Evolutionary conservation across 1,284 basidiomycete species (phyloP).

Genomic region (Quambalaria eucalypti): DNA sequence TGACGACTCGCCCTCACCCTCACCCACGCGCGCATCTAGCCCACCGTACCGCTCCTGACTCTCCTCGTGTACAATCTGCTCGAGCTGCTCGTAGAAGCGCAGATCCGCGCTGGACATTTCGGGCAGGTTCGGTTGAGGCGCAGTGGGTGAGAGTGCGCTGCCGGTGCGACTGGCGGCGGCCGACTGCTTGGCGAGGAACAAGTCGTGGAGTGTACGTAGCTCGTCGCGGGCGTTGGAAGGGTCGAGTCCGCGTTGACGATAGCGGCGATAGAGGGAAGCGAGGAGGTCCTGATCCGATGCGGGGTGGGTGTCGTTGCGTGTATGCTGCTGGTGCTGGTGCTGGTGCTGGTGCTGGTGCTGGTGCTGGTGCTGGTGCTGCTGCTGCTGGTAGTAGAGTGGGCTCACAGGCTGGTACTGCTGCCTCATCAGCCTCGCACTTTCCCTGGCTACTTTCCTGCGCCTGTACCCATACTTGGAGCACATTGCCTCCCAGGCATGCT

Average conservation of each 20-base stretch:
- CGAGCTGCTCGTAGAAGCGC: constrained; percentile 29
- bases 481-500: constrained; percentile 74
- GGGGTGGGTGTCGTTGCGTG: constrained; percentile 1
- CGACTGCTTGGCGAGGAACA: constrained; percentile 32
- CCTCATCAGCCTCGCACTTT: too few species aligned
- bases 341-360: constrained; percentile 2
- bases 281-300: neutral
- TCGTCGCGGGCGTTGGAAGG: constrained; percentile 32
- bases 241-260: constrained; percentile 29
- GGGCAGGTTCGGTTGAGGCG: neutral
- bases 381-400: too few species aligned
- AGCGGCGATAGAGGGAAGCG: constrained; percentile 26
- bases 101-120: neutral
- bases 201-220: constrained; percentile 30
- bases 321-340: constrained; percentile 2
- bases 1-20: neutral
- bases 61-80: constrained; percentile 32
- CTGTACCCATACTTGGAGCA: constrained; percentile 51
- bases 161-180: neutral
- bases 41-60: constrained; percentile 21
- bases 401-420: too few species aligned
- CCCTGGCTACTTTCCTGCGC: neutral
- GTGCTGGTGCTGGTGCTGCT: neutral
- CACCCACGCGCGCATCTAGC: too few species aligned
- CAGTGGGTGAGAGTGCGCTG: neutral